These are phyloP conservation scores for Aspergillus mulundensis DNA, from an alignment of 495 filamentous ascomycete genomes.

Conservation along the genomic window DNA sequence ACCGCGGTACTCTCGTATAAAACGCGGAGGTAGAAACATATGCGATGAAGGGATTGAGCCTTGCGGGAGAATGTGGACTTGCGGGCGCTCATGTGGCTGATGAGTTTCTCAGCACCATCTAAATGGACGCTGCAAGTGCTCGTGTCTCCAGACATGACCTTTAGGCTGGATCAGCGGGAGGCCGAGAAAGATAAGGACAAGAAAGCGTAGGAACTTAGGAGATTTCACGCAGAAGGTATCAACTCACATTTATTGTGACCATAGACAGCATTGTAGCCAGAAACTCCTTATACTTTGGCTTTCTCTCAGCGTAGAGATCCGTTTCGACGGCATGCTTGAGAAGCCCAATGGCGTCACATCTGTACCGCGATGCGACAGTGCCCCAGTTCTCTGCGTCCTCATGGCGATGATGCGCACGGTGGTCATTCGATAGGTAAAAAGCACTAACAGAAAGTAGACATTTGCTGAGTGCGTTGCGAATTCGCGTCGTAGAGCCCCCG, in stretches of 20 bases:
- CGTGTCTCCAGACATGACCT: neutral
- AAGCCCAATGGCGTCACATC: neutral
- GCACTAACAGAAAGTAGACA: neutral
- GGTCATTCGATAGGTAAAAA: neutral
- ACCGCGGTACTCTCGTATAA: neutral
- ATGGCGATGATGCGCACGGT: neutral
- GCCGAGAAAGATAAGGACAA: neutral
- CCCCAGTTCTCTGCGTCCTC: neutral
- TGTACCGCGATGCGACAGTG: neutral
- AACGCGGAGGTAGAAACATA: neutral
- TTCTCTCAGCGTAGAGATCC: neutral
- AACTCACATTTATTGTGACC: neutral
- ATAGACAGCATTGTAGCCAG: neutral
- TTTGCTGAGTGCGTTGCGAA: neutral
- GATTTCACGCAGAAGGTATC: neutral
- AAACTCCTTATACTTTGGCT: neutral
- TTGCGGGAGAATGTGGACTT: neutral
- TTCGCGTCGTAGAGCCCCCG: neutral
- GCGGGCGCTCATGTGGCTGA: neutral
- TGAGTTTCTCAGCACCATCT: neutral
- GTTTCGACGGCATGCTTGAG: neutral
- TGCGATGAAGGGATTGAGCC: neutral
- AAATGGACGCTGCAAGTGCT: neutral
- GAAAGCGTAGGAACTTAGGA: too few relatives aligned
- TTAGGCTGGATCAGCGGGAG: neutral